phyloP scores from a whole-genome alignment of 441 rosid species.

The Hypseocharis bilobata region DNA sequence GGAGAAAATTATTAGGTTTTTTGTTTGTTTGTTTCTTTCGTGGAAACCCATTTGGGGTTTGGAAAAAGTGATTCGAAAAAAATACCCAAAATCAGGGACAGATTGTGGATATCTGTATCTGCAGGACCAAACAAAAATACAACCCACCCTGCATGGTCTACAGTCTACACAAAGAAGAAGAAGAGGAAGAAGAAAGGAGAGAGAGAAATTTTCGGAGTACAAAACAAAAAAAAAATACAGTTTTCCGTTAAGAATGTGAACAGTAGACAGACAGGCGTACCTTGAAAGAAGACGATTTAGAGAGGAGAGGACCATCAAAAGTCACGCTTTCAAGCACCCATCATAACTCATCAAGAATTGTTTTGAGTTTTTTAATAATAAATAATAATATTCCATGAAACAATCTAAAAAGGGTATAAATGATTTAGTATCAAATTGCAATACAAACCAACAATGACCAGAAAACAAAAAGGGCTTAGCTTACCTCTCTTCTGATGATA shows the following conservation, averaged over 20 bases:
- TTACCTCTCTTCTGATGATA: too few species aligned
- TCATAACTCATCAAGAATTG: neutral
- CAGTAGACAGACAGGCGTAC: conserved; percentile 26
- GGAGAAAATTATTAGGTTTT: neutral
- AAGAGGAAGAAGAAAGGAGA: neutral
- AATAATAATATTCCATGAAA: conserved; percentile 13
- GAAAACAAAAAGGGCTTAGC: too few species aligned
- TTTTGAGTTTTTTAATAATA: neutral
- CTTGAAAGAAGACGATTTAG: conserved; percentile 2
- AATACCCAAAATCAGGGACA: neutral
- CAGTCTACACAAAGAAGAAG: neutral
- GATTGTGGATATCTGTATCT: neutral
- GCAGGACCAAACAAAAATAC: too few species aligned
- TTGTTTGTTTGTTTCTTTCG: neutral
- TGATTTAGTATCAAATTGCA: neutral
- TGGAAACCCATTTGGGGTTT: conserved; percentile 19
- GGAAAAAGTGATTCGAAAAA: neutral
- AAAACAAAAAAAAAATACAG: neutral
- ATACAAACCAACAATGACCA: too few species aligned
- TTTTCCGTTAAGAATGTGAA: conserved; percentile 22
- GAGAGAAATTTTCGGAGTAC: neutral
- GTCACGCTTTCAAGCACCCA: conserved; percentile 21
- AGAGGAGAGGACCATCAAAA: conserved; percentile 22
- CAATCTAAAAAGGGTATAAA: neutral
- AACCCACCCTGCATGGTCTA: neutral